Evolutionary conservation across 768 basidiomycete species (phyloP).

Genomic region (Mycena rosella): DNA sequence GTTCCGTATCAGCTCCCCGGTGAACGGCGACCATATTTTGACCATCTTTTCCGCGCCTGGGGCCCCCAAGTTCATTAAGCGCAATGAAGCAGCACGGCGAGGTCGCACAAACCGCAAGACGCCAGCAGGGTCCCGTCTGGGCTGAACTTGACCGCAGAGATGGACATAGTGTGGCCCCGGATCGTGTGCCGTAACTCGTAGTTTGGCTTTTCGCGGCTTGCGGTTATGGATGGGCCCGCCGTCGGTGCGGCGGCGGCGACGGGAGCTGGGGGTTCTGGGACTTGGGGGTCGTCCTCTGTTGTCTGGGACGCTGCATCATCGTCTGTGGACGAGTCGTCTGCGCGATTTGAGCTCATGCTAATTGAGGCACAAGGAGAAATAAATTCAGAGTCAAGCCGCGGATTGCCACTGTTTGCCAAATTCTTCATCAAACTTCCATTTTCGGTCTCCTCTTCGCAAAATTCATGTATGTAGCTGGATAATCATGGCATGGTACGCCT

Average conservation of each 20-base stretch:
- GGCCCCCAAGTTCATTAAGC: conserved; percentile 18
- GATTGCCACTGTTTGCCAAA: background rate
- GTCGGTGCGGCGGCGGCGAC: conserved; percentile 45
- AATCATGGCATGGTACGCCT: too few species aligned
- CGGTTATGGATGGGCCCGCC: conserved; percentile 44
- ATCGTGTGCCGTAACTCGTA: conserved; percentile 78
- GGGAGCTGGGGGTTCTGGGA: conserved; percentile 70
- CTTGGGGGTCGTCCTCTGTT: conserved; percentile 86
- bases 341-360: conserved; percentile 48
- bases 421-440: background rate
- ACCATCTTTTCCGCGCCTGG: conserved; percentile 82
- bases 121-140: conserved; percentile 88
- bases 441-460: too few species aligned
- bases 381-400: background rate
- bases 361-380: background rate
- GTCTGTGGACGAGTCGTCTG: conserved; percentile 67
- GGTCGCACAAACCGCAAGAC: conserved; percentile 80
- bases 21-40: conserved; percentile 88
- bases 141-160: conserved; percentile 93
- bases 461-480: too few species aligned
- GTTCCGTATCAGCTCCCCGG: conserved; percentile 81
- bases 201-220: conserved; percentile 67
- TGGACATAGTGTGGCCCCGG: conserved; percentile 82
- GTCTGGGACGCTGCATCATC: conserved; percentile 83
- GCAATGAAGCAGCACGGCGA: conserved; percentile 24